Evolutionary conservation across 352 stramenopile species (phyloP).

Genomic region (Pythium graminicola): DNA sequence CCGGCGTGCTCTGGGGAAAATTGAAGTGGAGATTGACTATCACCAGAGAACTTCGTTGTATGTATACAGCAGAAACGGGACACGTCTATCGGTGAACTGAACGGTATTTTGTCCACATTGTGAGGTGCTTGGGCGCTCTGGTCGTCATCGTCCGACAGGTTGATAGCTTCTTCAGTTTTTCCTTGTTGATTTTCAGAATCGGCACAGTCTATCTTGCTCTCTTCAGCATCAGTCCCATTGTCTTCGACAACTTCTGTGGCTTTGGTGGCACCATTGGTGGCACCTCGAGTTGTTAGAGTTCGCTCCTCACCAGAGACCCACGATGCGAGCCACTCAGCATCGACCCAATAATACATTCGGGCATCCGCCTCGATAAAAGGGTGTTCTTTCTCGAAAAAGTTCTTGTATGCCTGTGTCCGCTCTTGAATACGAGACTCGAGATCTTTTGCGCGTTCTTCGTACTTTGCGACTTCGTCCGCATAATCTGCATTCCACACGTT

Average conservation of each 20-base stretch:
- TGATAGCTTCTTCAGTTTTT: constrained; percentile 2
- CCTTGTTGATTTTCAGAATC: constrained; percentile 3
- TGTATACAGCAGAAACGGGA: constrained; percentile 44
- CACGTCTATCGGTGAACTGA: constrained; percentile 44
- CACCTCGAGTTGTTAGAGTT: not conserved
- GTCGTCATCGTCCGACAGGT: constrained; percentile 7
- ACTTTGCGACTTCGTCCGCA: constrained; percentile 40
- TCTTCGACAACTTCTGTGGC: too few relatives aligned
- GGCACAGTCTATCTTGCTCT: constrained; percentile 6
- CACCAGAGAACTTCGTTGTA: constrained; percentile 7
- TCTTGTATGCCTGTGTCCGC: constrained; percentile 47
- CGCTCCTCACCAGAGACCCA: constrained; percentile 61
- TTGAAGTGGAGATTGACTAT: not conserved
- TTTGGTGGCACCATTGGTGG: not conserved
- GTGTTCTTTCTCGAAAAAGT: constrained; percentile 49
- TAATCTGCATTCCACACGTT: constrained; percentile 47
- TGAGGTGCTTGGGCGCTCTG: not conserved
- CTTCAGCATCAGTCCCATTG: not conserved
- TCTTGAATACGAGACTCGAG: constrained; percentile 49
- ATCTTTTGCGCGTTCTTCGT: constrained; percentile 31
- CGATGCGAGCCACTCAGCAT: constrained; percentile 46
- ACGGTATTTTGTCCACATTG: constrained; percentile 42
- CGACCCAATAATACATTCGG: constrained; percentile 61
- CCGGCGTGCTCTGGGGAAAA: constrained; percentile 49
- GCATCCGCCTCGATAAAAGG: constrained; percentile 33